Conservation (phyloP, 1,284 basidiomycete genomes). For the Mycosarcoma mackinlayi region DNA sequence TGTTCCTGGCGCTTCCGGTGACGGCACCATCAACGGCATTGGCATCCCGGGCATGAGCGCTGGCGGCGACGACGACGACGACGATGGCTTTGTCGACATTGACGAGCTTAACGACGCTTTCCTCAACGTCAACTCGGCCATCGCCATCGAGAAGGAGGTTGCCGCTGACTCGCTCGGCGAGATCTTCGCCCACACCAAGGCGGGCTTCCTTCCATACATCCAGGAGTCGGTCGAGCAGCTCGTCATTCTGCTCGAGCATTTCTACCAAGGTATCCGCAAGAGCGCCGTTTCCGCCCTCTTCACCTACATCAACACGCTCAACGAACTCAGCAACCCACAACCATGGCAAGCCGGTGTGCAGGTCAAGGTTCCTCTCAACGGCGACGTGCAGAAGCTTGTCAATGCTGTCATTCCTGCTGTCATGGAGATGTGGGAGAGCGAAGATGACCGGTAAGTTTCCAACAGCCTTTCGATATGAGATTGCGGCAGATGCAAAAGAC, state of each 20-base stretch:
- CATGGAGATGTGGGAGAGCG: slow-evolving; percentile 88
- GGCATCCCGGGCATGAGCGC: slow-evolving; percentile 75
- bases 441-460: slow-evolving; percentile 93
- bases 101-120: slow-evolving; percentile 77
- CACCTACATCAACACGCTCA: slow-evolving; percentile 90
- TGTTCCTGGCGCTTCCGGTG: slow-evolving; percentile 64
- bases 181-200: slow-evolving; percentile 84
- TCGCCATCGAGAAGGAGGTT: slow-evolving; percentile 99
- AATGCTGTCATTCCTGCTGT: slow-evolving; percentile 80
- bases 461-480: slow-evolving; percentile 65
- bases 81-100: slow-evolving; percentile 73
- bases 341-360: slow-evolving; percentile 84
- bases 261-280: slow-evolving; percentile 98
- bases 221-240: slow-evolving; percentile 81
- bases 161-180: slow-evolving; percentile 96
- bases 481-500: slow-evolving; percentile 18
- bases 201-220: slow-evolving; percentile 86
- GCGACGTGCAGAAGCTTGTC: slow-evolving; percentile 84
- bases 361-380: slow-evolving; percentile 75
- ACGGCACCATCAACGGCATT: slow-evolving; percentile 70
- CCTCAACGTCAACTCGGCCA: slow-evolving; percentile 85
- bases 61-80: slow-evolving; percentile 75
- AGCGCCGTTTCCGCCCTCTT: slow-evolving; percentile 88
- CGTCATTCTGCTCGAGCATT: slow-evolving; percentile 84
- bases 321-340: slow-evolving; percentile 83